Conservation (phyloP, 2,329 filamentous ascomycete genomes). For the Xylaria sp. region DNA sequence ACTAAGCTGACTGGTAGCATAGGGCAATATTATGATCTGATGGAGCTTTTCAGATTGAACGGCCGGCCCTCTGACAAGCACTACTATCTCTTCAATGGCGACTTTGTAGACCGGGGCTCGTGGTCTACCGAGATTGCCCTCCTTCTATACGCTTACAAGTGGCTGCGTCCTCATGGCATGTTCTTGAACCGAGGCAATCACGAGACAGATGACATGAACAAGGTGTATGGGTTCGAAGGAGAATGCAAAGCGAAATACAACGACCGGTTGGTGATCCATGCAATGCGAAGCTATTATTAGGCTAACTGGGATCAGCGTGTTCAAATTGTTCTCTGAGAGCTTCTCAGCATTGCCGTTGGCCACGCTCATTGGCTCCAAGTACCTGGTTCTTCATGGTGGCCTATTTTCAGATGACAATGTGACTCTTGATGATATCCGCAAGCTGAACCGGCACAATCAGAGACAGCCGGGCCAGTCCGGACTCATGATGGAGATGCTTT, state of each 20-base stretch:
- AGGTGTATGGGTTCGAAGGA: conserved; percentile 96
- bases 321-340: conserved; percentile 97
- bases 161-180: conserved; percentile 84
- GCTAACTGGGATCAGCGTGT: conserved; percentile 60
- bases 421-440: conserved; percentile 90
- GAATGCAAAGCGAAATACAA: conserved; percentile 99
- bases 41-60: conserved; percentile 94
- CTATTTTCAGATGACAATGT: conserved; percentile 95
- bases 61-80: conserved; percentile 85
- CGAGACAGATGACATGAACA: conserved; percentile 99
- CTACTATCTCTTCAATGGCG: conserved; percentile 96
- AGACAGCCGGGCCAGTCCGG: conserved; percentile 91
- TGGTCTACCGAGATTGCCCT: conserved; percentile 98
- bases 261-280: conserved; percentile 60
- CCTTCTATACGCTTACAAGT: conserved; percentile 94
- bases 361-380: conserved; percentile 89
- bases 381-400: conserved; percentile 90
- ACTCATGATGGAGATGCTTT: conserved; percentile 99
- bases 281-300: conserved; percentile 2
- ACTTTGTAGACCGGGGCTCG: conserved; percentile 96
- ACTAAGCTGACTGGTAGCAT: conserved; percentile 30
- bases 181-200: conserved; percentile 98
- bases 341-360: conserved; percentile 94
- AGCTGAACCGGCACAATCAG: conserved; percentile 88
- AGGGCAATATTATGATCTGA: conserved; percentile 97